These are phyloP conservation scores for Russula compacta DNA, from an alignment of 768 basidiomycete species.

Conservation along the genomic window DNA sequence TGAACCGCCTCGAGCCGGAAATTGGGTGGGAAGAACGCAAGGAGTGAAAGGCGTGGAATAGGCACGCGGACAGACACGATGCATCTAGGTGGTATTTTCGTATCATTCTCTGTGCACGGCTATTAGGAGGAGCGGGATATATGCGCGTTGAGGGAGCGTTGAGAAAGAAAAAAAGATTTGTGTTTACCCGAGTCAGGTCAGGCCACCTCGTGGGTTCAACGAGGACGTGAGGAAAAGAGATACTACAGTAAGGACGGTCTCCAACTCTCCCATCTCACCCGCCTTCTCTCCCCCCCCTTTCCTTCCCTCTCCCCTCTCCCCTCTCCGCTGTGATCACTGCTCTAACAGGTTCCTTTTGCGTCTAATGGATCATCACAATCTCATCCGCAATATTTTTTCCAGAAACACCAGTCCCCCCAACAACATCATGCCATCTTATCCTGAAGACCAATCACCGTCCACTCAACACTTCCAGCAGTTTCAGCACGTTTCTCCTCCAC, in stretches of 20 bases:
- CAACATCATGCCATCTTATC: conserved; percentile 12
- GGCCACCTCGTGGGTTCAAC: conserved; percentile 20
- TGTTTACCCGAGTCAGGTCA: conserved; percentile 16
- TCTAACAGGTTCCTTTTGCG: background rate
- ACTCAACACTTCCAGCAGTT: conserved; percentile 21
- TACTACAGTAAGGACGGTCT: background rate
- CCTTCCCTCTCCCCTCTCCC: background rate
- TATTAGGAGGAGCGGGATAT: background rate
- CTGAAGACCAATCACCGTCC: conserved; percentile 14
- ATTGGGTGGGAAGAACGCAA: background rate
- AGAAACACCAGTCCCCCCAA: conserved; percentile 18
- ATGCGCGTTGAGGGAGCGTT: background rate
- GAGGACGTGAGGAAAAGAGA: conserved; percentile 6
- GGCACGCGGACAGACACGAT: background rate
- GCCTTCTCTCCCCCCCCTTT: background rate
- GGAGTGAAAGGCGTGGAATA: background rate
- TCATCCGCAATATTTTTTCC: conserved; percentile 20
- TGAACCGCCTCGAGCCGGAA: background rate
- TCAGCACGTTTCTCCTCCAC: conserved; percentile 28
- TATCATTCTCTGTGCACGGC: background rate
- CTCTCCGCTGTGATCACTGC: conserved; percentile 1
- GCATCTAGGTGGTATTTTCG: too few relatives aligned
- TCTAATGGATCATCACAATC: conserved; percentile 17
- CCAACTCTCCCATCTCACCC: background rate
- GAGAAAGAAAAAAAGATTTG: conserved; percentile 1